These are phyloP conservation scores for Saccharata proteae DNA, from an alignment of 2,329 filamentous ascomycete species.

Conservation along the genomic window DNA sequence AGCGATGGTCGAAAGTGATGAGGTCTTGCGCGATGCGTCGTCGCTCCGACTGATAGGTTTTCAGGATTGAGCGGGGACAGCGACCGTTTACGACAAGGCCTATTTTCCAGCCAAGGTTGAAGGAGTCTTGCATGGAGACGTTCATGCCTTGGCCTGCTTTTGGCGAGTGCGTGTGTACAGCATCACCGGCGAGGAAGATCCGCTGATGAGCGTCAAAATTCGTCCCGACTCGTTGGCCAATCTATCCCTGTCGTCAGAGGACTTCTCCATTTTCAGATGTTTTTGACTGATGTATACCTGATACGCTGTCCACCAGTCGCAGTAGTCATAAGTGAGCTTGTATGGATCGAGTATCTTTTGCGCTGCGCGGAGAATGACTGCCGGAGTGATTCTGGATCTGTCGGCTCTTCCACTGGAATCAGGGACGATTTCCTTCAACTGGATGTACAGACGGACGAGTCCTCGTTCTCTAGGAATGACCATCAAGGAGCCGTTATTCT, in stretches of 20 bases:
- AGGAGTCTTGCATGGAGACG: slow-evolving; percentile 55
- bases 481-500: slow-evolving; percentile 46
- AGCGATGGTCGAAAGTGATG: slow-evolving; percentile 43
- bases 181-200: slow-evolving; percentile 61
- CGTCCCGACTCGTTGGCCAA: slow-evolving; percentile 51
- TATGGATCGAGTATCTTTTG: slow-evolving; percentile 56
- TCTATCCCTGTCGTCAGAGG: too few relatives aligned
- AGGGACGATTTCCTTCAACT: slow-evolving; percentile 40
- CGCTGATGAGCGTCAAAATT: slow-evolving; percentile 44
- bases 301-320: slow-evolving; percentile 58
- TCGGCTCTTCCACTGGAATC: slow-evolving; percentile 38
- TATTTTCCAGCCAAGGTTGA: slow-evolving; percentile 48
- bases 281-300: slow-evolving; percentile 22
- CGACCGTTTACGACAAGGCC: slow-evolving; percentile 35
- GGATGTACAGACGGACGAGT: slow-evolving; percentile 53
- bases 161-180: slow-evolving; percentile 44
- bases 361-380: slow-evolving; percentile 50
- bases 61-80: slow-evolving; percentile 30
- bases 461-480: slow-evolving; percentile 53
- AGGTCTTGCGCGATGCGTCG: slow-evolving; percentile 51
- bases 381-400: slow-evolving; percentile 49
- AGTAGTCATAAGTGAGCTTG: slow-evolving; percentile 50
- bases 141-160: slow-evolving; percentile 65
- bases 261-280: background rate
- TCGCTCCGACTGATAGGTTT: slow-evolving; percentile 43